These are phyloP conservation scores for Chenopodium berlandieri DNA, from an alignment of 148 eudicot genomes.

Conservation along the genomic window DNA sequence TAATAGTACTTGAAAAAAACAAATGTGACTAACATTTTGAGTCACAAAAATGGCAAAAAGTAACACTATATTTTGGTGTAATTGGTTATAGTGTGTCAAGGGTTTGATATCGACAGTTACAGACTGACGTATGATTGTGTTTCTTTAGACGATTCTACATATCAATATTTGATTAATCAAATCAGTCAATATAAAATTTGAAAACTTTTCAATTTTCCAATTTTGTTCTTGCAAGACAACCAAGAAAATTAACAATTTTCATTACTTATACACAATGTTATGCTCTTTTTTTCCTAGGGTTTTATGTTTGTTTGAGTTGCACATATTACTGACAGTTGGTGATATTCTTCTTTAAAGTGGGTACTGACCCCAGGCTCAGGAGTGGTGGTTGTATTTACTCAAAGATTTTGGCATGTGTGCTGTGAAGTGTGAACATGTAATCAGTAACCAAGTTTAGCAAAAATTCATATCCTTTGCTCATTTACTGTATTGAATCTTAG, in stretches of 20 bases:
- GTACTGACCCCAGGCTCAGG: neutral
- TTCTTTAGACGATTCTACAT: no score
- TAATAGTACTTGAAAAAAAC: no score
- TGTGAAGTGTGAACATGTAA: neutral
- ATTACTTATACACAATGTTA: neutral
- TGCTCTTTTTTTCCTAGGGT: no score
- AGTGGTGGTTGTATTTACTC: neutral
- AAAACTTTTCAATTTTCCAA: no score
- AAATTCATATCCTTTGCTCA: neutral
- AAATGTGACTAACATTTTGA: no score
- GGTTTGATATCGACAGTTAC: no score
- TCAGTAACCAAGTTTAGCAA: neutral
- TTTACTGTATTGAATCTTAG: neutral
- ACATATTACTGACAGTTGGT: neutral
- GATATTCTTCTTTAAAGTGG: no score
- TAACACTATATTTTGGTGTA: neutral
- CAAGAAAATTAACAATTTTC: neutral
- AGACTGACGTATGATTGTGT: neutral
- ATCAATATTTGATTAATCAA: no score
- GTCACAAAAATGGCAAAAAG: no score
- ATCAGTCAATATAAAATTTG: no score
- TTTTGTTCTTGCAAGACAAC: neutral
- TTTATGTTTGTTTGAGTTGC: neutral
- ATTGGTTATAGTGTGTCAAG: neutral
- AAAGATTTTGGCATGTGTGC: neutral